phyloP scores from a whole-genome alignment of 225 moss, liverwort and hornwort genomes.

The Physcomitrium patens region DNA sequence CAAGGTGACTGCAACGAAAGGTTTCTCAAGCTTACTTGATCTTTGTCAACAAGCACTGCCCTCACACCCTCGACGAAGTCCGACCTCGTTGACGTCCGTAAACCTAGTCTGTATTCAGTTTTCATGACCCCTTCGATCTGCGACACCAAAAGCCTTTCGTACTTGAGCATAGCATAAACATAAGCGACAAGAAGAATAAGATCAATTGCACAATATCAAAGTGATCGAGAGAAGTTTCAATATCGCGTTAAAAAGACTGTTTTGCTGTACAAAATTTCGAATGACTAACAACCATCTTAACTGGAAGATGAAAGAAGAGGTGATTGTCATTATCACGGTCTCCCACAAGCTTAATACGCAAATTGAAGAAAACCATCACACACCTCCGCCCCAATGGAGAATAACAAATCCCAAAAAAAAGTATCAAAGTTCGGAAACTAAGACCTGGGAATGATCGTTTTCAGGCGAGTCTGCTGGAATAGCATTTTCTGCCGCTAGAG shows the following conservation, averaged over 20 bases:
- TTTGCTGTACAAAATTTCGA: conserved; percentile 10
- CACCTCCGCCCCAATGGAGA: background rate
- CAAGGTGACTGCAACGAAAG: conserved; percentile 1
- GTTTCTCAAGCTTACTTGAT: conserved; percentile 61
- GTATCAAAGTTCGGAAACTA: conserved; percentile 15
- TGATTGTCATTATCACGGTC: background rate
- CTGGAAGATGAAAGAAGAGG: background rate
- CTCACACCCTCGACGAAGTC: conserved; percentile 92
- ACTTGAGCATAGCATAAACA: background rate
- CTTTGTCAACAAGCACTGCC: conserved; percentile 90
- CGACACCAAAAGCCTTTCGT: conserved; percentile 20
- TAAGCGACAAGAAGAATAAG: background rate
- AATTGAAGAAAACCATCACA: background rate
- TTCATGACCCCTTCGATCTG: conserved; percentile 96
- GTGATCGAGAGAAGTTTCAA: conserved; percentile 15
- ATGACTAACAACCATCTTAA: background rate
- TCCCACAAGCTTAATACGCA: background rate
- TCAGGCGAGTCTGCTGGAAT: conserved; percentile 42
- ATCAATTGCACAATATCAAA: background rate
- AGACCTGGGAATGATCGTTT: conserved; percentile 72
- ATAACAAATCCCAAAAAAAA: background rate
- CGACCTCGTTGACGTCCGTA: conserved; percentile 62
- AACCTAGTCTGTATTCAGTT: conserved; percentile 78
- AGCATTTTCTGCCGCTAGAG: conserved; percentile 52
- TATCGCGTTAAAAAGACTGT: background rate